Evolutionary conservation across 2,329 filamentous ascomycete species (phyloP).

Genomic region (Fusarium sp.): DNA sequence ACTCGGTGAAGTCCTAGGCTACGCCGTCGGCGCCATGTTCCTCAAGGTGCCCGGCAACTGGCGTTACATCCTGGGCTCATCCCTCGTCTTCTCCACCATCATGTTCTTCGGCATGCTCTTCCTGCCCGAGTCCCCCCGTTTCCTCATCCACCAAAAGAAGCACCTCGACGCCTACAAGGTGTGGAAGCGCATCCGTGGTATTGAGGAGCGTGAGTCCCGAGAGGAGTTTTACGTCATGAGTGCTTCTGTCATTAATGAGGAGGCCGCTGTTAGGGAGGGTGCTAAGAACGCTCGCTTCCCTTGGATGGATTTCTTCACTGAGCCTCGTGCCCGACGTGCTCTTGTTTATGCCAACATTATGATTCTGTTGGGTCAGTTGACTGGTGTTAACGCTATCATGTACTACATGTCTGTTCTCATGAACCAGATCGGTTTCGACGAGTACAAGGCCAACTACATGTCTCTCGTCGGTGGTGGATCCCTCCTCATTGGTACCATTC

Average conservation of each 20-base stretch:
- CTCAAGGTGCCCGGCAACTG: constrained; percentile 75
- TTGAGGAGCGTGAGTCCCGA: constrained; percentile 64
- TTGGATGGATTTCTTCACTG: constrained; percentile 80
- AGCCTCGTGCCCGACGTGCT: constrained; percentile 72
- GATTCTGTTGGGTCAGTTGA: constrained; percentile 77
- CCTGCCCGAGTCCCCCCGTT: constrained; percentile 76
- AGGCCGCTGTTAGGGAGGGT: constrained; percentile 63
- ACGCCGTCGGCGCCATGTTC: constrained; percentile 79
- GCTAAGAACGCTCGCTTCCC: constrained; percentile 67
- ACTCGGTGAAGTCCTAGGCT: constrained; percentile 77
- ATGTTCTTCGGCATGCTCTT: constrained; percentile 70
- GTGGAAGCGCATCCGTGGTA: constrained; percentile 78
- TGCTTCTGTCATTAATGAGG: constrained; percentile 67
- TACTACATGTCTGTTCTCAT: constrained; percentile 79
- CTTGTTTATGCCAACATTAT: constrained; percentile 76
- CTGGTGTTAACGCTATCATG: constrained; percentile 75
- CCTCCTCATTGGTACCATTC: constrained; percentile 74
- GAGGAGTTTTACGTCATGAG: constrained; percentile 81
- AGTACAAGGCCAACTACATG: constrained; percentile 75
- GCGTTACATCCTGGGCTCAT: constrained; percentile 79
- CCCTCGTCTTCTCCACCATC: constrained; percentile 71
- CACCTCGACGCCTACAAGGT: constrained; percentile 64
- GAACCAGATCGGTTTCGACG: constrained; percentile 73
- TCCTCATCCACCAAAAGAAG: constrained; percentile 73
- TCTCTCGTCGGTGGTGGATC: constrained; percentile 77